phyloP scores from a whole-genome alignment of 2,329 filamentous ascomycete genomes.

The Dactylellina parvicollis region DNA sequence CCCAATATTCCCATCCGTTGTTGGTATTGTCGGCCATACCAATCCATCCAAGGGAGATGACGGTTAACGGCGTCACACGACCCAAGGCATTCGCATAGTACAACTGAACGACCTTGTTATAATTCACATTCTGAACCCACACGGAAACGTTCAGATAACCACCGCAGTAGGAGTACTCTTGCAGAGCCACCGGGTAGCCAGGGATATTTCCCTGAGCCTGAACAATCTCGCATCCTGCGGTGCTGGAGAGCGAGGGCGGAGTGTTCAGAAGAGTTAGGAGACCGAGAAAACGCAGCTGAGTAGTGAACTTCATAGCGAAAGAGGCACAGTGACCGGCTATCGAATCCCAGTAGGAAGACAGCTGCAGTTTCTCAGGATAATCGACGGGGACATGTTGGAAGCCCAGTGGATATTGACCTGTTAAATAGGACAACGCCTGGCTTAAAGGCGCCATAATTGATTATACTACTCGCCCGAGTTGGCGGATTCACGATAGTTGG shows the following conservation, averaged over 20 bases:
- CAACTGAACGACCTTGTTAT: conserved; percentile 48
- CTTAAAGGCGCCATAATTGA: conserved; percentile 30
- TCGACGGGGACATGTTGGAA: conserved; percentile 31
- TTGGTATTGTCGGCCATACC: conserved; percentile 44
- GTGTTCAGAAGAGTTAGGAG: conserved; percentile 30
- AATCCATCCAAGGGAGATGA: conserved; percentile 45
- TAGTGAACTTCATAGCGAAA: conserved; percentile 40
- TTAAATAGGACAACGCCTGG: conserved; percentile 47
- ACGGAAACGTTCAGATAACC: conserved; percentile 47
- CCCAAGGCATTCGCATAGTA: conserved; percentile 43
- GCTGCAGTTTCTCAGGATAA: conserved; percentile 16
- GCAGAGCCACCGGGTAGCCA: conserved; percentile 45
- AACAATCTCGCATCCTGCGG: conserved; percentile 25
- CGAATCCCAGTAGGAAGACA: conserved; percentile 43
- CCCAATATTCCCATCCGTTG: conserved; percentile 50
- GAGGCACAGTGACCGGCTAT: conserved; percentile 36
- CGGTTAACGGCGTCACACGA: conserved; percentile 30
- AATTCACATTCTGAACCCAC: conserved; percentile 47
- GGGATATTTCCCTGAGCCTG: conserved; percentile 30
- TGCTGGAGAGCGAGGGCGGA: conserved; percentile 21
- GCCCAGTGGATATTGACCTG: conserved; percentile 25
- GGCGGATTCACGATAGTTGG: background rate
- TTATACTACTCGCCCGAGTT: background rate
- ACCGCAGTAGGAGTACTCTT: conserved; percentile 48
- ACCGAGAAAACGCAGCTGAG: conserved; percentile 40